Conservation (phyloP, 345 rosid species). For the Corchorus capsularis region DNA sequence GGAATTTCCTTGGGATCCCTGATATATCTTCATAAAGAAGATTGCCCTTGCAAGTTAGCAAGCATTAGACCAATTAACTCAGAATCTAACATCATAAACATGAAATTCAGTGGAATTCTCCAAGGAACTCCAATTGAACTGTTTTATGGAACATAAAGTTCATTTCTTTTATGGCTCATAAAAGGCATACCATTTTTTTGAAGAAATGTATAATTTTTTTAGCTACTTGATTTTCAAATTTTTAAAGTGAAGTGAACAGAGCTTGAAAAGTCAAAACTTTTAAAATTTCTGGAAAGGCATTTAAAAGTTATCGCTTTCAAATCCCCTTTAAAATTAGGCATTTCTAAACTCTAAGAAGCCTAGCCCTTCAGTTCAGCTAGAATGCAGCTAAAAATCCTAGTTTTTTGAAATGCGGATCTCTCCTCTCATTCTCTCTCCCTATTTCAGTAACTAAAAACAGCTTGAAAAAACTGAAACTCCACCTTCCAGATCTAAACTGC, state of each 20-base stretch:
- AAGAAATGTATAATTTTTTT: neutral
- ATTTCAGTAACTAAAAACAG: neutral
- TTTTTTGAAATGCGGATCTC: constrained; percentile 4
- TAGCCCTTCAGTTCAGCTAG: neutral
- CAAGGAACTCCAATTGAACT: neutral
- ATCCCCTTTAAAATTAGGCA: neutral
- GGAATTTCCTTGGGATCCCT: neutral
- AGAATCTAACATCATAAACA: neutral
- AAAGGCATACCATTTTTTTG: neutral
- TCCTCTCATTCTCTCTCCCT: neutral
- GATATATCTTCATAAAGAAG: neutral
- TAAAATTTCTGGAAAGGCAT: neutral
- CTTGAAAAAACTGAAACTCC: neutral
- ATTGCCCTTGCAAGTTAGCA: neutral
- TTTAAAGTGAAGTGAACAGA: neutral
- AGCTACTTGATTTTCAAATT: neutral
- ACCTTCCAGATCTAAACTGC: constrained; percentile 30
- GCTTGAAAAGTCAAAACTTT: neutral
- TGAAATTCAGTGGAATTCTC: neutral
- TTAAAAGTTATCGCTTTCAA: neutral
- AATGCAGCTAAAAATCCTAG: constrained; percentile 15
- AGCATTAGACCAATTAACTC: neutral
- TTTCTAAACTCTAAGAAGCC: neutral
- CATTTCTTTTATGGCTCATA: neutral
- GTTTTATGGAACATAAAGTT: neutral